Base-by-base conservation (phyloP, 1,284 basidiomycete genomes). In the Naganishia sp. region DNA sequence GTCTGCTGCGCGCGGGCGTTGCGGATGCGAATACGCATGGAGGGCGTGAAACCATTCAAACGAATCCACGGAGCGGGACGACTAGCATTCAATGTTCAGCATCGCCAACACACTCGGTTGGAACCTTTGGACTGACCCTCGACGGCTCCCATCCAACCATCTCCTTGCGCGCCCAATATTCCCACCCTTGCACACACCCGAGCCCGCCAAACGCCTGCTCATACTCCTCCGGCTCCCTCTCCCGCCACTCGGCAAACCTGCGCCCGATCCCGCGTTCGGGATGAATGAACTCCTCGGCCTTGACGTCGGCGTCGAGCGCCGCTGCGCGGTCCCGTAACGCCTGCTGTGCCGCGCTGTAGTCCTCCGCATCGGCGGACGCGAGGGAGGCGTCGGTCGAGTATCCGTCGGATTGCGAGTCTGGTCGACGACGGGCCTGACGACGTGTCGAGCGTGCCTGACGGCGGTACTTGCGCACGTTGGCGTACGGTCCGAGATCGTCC, bases 141-240 rank as follows among this genome's bases (percentile, higher is more conserved):
- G 94, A 83, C 48, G 90, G 90, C 75, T 93, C 87, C 93, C 94
- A 96, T 2, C 88, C 88, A 4, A 90, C 81, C 75, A 90, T 84
- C 79, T 97, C 94, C 56, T 93, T 81, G 61, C 93, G 83, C 23
- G 87, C 87, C 92, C 93, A 97, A 77, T 95, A 96, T 79, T 96
- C 94, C 94, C 94, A 97, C 45, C 90, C 91, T 66, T 89, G 88
- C 0, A 95, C 88, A 65, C 95, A 84, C 0, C 89, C 91, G 53
- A 96, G 81, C 3, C 92, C 91, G 55, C 92, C 94, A 86, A 90
- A 97, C 4, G 94, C 94, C 55, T 88, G 87, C 2, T 84, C 81
- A 79, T 96, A 97, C 69, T 87, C 92, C 68, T 97, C 93, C 13
- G 82, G 81, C 72, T 89, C 93, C 69, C 81, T 82, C 61, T 84